Conservation (phyloP, 2,329 filamentous ascomycete genomes). For the Fonsecaea erecta region DNA sequence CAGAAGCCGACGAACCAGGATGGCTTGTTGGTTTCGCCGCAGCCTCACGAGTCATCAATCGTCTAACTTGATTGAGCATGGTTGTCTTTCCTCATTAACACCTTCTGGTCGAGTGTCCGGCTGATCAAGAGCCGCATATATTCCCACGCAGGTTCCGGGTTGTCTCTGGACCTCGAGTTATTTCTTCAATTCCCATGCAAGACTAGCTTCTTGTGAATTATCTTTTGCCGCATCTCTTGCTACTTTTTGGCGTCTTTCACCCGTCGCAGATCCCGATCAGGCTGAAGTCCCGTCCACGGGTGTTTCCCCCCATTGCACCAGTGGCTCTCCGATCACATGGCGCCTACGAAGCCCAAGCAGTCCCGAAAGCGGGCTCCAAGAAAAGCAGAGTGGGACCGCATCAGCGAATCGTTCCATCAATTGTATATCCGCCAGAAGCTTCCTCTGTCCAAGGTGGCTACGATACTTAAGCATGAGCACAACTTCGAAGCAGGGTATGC, state of each 20-base stretch:
- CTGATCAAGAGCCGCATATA: neutral
- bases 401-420: conserved; percentile 65
- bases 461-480: conserved; percentile 66
- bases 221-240: neutral
- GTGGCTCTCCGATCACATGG: neutral
- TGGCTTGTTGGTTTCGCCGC: neutral
- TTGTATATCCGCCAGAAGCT: conserved; percentile 74
- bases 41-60: neutral
- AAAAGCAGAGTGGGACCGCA: conserved; percentile 63
- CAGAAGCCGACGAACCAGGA: neutral
- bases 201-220: neutral
- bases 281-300: neutral
- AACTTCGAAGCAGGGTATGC: conserved; percentile 67
- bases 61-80: conserved; percentile 1
- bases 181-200: neutral
- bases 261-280: neutral
- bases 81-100: neutral
- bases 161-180: neutral
- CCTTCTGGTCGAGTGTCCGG: neutral
- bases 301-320: neutral
- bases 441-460: conserved; percentile 72
- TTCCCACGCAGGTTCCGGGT: neutral
- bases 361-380: conserved; percentile 17
- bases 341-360: neutral
- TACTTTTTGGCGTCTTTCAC: neutral